A percentile compares a stretch with the other conserved stretches of the same genome.
These are phyloP conservation scores for Mycotypha africana DNA, from an alignment of 371 early-diverging fungal genomes.

Conservation along the genomic window DNA sequence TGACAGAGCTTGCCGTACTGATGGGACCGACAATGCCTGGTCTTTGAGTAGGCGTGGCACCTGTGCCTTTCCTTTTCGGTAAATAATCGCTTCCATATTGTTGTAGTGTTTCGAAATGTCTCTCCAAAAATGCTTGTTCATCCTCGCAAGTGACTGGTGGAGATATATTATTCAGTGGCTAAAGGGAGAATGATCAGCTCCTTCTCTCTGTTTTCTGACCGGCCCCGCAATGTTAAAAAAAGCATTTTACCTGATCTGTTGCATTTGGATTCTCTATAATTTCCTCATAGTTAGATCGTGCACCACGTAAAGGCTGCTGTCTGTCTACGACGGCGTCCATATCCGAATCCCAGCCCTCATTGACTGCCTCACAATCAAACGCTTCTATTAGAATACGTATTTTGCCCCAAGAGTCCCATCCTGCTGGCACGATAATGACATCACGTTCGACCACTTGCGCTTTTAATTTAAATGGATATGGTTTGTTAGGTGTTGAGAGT, in stretches of 20 bases:
- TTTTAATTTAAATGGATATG: conserved; percentile 53
- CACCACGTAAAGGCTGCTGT: conserved; percentile 28
- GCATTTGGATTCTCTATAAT: conserved; percentile 30
- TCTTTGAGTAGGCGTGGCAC: conserved; percentile 17
- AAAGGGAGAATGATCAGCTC: no score
- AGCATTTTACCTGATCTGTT: conserved; percentile 30
- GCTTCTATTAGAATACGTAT: conserved; percentile 69
- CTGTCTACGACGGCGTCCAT: conserved; percentile 26
- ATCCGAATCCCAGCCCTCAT: conserved; percentile 54
- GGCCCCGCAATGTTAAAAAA: no score
- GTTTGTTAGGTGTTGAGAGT: conserved; percentile 29
- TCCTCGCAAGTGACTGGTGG: conserved; percentile 64
- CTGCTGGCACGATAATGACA: conserved; percentile 80
- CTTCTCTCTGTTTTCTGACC: no score
- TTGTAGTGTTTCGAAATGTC: conserved; percentile 66
- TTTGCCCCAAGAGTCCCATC: conserved; percentile 92
- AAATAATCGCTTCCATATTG: conserved; percentile 29
- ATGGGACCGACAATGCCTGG: conserved; percentile 32
- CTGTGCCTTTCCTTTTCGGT: conserved; percentile 24
- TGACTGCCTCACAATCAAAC: conserved; percentile 62
- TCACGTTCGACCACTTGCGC: conserved; percentile 88
- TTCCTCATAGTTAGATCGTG: conserved; percentile 38
- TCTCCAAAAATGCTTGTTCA: conserved; percentile 79
- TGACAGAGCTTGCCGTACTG: conserved; percentile 11
- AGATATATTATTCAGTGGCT: conserved; percentile 26